phyloP scores from a whole-genome alignment of 768 basidiomycete species.

The Cyclocybe aegerita region DNA sequence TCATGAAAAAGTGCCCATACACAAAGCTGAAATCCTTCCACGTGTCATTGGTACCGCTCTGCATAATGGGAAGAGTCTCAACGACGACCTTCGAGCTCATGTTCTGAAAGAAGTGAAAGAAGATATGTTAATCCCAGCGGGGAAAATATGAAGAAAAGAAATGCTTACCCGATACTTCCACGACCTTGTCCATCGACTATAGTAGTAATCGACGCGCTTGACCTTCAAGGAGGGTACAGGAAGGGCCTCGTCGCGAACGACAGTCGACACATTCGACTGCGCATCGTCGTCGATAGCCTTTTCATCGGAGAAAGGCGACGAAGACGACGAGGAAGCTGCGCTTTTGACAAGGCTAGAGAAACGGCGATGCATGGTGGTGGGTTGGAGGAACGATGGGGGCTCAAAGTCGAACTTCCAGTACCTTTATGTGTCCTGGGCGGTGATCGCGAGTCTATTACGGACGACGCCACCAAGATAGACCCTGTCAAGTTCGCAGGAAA shows the following conservation, averaged over 20 bases:
- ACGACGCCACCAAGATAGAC: too few species aligned
- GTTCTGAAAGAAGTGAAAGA: conserved; percentile 36
- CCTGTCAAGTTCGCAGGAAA: too few species aligned
- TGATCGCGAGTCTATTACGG: too few species aligned
- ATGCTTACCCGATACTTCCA: conserved; percentile 54
- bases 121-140: not conserved
- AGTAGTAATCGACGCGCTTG: conserved; percentile 61
- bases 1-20: conserved; percentile 23
- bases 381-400: not conserved
- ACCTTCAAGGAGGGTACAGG: conserved; percentile 51
- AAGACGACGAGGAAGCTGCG: conserved; percentile 15
- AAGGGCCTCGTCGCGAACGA: conserved; percentile 34
- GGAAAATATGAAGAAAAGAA: not conserved
- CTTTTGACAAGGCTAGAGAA: conserved; percentile 24
- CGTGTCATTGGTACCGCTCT: conserved; percentile 42
- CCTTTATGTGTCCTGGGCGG: not conserved
- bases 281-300: conserved; percentile 28
- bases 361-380: conserved; percentile 24
- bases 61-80: conserved; percentile 42
- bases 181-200: conserved; percentile 53
- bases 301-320: conserved; percentile 10
- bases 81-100: conserved; percentile 52
- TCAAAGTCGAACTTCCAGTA: not conserved
- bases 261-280: conserved; percentile 33
- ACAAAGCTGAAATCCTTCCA: conserved; percentile 62